A percentile compares a stretch with the other conserved stretches of the same genome.
These are phyloP conservation scores for Phytophthora chlamydospora DNA, from an alignment of 352 stramenopile genomes.

Conservation along the genomic window DNA sequence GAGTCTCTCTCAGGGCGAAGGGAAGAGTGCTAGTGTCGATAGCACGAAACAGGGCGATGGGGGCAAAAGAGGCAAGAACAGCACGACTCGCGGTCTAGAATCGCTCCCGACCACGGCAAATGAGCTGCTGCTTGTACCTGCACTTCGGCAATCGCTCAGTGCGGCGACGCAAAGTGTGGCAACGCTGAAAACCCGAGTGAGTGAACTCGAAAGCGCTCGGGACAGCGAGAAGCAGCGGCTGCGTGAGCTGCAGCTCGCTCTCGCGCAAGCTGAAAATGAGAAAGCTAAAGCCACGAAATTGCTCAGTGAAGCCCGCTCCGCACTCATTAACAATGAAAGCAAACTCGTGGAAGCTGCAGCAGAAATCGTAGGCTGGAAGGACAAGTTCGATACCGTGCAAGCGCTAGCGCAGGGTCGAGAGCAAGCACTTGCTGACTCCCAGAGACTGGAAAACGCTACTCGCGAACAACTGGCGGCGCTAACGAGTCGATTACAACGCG, in stretches of 20 bases:
- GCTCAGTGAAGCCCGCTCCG: slow-evolving; percentile 51
- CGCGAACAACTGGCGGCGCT: slow-evolving; percentile 32
- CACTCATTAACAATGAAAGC: slow-evolving; percentile 44
- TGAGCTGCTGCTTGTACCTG: slow-evolving; percentile 41
- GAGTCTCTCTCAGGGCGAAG: slow-evolving; percentile 10
- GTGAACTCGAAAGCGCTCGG: slow-evolving; percentile 38
- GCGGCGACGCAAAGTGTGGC: slow-evolving; percentile 44
- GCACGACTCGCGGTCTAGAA: slow-evolving; percentile 6
- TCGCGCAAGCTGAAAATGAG: slow-evolving; percentile 43
- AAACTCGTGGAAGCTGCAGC: slow-evolving; percentile 34
- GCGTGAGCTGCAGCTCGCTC: slow-evolving; percentile 40
- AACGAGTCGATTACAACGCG: slow-evolving; percentile 27
- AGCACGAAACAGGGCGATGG: neutral
- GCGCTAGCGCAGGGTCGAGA: slow-evolving; percentile 40
- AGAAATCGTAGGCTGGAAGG: slow-evolving; percentile 47
- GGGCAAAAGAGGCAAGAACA: slow-evolving; percentile 26
- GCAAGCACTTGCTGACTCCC: slow-evolving; percentile 41
- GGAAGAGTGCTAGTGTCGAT: slow-evolving; percentile 5
- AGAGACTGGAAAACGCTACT: slow-evolving; percentile 38
- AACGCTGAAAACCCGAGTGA: slow-evolving; percentile 45
- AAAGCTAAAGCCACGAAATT: slow-evolving; percentile 49
- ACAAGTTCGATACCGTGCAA: slow-evolving; percentile 51
- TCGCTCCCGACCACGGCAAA: slow-evolving; percentile 17
- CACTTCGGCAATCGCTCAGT: slow-evolving; percentile 54
- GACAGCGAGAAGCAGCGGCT: slow-evolving; percentile 34